Base-by-base conservation (phyloP, 495 filamentous ascomycete genomes). In the Hyaloscypha hepaticicola region DNA sequence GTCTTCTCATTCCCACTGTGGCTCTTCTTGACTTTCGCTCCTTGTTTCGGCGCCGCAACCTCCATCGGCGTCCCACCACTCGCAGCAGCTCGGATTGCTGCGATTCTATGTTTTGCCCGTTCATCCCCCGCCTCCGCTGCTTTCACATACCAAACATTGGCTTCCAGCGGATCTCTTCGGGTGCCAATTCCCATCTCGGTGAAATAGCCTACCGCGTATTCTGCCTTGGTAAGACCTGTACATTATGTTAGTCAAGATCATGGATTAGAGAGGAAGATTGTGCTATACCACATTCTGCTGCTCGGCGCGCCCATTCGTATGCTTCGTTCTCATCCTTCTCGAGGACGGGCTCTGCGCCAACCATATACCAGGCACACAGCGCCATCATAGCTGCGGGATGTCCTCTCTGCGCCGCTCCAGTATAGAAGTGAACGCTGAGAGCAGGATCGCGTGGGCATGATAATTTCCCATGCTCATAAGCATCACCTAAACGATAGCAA, bases 161-260 rank as follows among this genome's bases (percentile, higher is more conserved):
- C 94, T 73, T 97, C 92, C 64, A 99, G 82, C 2, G 92, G 87
- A 73, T 99, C 95, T 24, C 93, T 87, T 5, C 92, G 89, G 74
- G 91, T 96, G 25, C 95, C 95, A 65, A 99, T 97, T 58, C 95
- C 95, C 89, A 93, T 96, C 77, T 99, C 95, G 9, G 92, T 97
- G 76, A 99, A 99, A 78, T 97, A 99, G 19, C 93, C 95, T 21
- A 94, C 85, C 1, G 96, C 92, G 68, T 98, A 99, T 74, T 98
- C 85, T 5, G 95, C 95, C 79, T 99, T 99, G 8, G 91, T 85
- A 48, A 92, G 86, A 41, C 90, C 95, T 96, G 60, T 25, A 24
- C 31, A 63, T 61, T 24, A 38, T 65, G 41, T 52, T 38, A 61
- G 52, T 65, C 38, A 62, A 55, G 26, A 24, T 69, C 56, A 68